phyloP scores from a whole-genome alignment of 2,329 filamentous ascomycete genomes.

The Aureobasidium sp. region DNA sequence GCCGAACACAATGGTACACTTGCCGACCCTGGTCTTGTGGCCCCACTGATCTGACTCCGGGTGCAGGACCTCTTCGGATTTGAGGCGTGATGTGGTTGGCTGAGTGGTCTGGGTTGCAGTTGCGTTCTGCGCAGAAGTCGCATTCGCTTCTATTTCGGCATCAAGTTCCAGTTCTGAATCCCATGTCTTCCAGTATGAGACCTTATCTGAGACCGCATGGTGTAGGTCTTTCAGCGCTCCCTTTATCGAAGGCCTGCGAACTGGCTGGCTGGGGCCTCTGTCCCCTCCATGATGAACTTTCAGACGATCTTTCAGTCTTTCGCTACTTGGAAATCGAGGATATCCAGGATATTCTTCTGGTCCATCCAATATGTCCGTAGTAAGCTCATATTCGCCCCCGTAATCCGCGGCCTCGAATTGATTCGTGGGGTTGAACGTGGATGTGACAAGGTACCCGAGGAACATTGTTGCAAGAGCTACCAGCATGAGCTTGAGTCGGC shows the following conservation, averaged over 20 bases:
- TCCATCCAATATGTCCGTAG: slow-evolving; percentile 22
- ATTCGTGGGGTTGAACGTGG: slow-evolving; percentile 21
- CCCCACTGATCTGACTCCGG: slow-evolving; percentile 23
- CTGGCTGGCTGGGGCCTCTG: neutral
- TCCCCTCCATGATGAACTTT: slow-evolving; percentile 9
- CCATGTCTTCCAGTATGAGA: slow-evolving; percentile 26
- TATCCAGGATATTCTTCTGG: slow-evolving; percentile 21
- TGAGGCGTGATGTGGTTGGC: neutral
- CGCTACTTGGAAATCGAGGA: neutral
- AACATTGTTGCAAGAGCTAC: slow-evolving; percentile 24
- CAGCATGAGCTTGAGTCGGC: slow-evolving; percentile 23
- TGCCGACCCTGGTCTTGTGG: slow-evolving; percentile 30
- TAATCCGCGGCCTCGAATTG: slow-evolving; percentile 1
- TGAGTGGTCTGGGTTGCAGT: slow-evolving; percentile 16
- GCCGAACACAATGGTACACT: slow-evolving; percentile 36
- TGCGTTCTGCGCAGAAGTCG: neutral
- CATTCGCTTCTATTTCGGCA: neutral
- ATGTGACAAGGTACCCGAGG: slow-evolving; percentile 28
- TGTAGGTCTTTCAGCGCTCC: slow-evolving; percentile 29
- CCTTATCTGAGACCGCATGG: slow-evolving; percentile 27
- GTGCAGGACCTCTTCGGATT: slow-evolving; percentile 8
- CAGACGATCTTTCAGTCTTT: neutral
- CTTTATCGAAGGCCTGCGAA: slow-evolving; percentile 25
- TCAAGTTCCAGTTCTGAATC: neutral
- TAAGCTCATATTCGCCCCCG: slow-evolving; percentile 18